Percentiles rank a stretch among this genome's conserved stretches.
Evolutionary conservation across 2,329 filamentous ascomycete genomes (phyloP).

Genomic region (Botryotinia globosa): DNA sequence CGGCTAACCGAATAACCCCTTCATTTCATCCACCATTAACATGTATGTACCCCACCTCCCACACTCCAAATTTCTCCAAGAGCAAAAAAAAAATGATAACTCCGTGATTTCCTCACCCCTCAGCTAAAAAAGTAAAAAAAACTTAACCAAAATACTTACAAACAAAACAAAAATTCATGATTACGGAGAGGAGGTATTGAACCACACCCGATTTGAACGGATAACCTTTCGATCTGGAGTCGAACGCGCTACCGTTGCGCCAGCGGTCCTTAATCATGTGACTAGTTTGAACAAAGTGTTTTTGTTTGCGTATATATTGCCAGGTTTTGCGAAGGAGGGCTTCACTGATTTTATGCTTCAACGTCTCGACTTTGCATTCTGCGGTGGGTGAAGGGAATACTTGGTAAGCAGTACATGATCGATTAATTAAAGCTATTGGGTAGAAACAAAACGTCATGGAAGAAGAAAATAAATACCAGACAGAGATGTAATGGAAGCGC

Average conservation of each 20-base stretch:
- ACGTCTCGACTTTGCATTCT: neutral
- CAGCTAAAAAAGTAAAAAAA: neutral
- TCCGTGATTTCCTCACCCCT: neutral
- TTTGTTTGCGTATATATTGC: neutral
- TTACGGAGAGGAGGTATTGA: slow-evolving; percentile 23
- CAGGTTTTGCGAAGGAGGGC: neutral
- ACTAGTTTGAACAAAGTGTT: slow-evolving; percentile 17
- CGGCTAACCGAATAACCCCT: neutral
- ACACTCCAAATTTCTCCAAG: neutral
- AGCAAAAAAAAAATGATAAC: neutral
- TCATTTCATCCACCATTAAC: neutral
- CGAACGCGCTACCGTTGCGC: slow-evolving; percentile 32
- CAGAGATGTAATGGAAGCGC: neutral
- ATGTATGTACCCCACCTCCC: too few relatives aligned
- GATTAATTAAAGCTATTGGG: neutral
- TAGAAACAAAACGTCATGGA: neutral
- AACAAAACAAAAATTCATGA: neutral
- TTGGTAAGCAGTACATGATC: neutral
- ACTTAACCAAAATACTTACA: too few relatives aligned
- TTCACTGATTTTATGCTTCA: neutral
- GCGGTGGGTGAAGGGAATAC: neutral
- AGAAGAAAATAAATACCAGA: neutral
- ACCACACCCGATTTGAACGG: slow-evolving; percentile 36
- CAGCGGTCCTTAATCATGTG: slow-evolving; percentile 20
- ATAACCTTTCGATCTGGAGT: slow-evolving; percentile 38